These are phyloP conservation scores for Curvularia verruculosa DNA, from an alignment of 2,329 filamentous ascomycete genomes.

Conservation along the genomic window DNA sequence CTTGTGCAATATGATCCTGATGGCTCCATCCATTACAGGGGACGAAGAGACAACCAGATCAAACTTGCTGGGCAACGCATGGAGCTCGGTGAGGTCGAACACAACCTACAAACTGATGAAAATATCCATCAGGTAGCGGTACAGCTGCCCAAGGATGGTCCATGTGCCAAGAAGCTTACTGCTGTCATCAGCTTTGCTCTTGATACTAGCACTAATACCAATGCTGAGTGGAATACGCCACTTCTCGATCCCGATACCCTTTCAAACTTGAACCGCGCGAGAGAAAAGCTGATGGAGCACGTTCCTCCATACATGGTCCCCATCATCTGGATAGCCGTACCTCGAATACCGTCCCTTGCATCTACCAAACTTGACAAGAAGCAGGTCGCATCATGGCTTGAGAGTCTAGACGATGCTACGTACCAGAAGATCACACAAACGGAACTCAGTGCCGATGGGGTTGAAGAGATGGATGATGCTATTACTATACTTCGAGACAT, in stretches of 20 bases:
- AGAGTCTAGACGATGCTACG: slow-evolving; percentile 47
- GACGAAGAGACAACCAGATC: slow-evolving; percentile 44
- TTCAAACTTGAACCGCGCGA: slow-evolving; percentile 40
- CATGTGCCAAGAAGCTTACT: slow-evolving; percentile 53
- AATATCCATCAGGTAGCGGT: slow-evolving; percentile 51
- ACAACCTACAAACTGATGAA: slow-evolving; percentile 35
- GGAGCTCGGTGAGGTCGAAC: slow-evolving; percentile 45
- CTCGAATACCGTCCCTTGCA: slow-evolving; percentile 37
- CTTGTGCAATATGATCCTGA: slow-evolving; percentile 39
- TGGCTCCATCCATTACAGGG: slow-evolving; percentile 39
- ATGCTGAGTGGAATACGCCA: slow-evolving; percentile 33
- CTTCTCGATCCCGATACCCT: slow-evolving; percentile 41
- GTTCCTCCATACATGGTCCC: slow-evolving; percentile 44
- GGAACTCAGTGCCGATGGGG: slow-evolving; percentile 35
- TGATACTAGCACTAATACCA: slow-evolving; percentile 24
- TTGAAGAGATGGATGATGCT: slow-evolving; percentile 19
- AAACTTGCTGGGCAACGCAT: slow-evolving; percentile 46
- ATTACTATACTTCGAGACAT: slow-evolving; percentile 38
- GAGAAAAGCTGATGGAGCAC: slow-evolving; percentile 30
- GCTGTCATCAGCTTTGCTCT: slow-evolving; percentile 51
- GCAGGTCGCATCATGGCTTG: slow-evolving; percentile 53
- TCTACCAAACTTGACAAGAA: slow-evolving; percentile 43
- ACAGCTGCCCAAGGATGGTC: slow-evolving; percentile 51
- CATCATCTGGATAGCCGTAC: slow-evolving; percentile 46
- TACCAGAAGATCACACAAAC: slow-evolving; percentile 51